Evolutionary conservation across 805 yeast species (phyloP).

Genomic region (Metschnikowia shivogae): DNA sequence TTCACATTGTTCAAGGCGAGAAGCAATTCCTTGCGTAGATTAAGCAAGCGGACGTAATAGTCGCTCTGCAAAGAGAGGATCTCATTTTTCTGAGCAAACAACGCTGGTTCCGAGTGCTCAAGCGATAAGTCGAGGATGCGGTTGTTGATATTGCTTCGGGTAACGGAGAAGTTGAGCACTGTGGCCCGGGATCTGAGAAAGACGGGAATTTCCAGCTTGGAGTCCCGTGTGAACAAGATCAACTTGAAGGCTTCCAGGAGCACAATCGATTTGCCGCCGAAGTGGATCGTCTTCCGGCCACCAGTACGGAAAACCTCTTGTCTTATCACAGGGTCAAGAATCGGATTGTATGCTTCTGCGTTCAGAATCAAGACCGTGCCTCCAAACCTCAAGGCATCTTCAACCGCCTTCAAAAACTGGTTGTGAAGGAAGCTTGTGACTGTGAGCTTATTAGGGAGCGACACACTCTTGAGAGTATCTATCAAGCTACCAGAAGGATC

Average conservation of each 20-base stretch:
- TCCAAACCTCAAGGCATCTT: conserved; percentile 82
- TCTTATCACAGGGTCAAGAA: conserved; percentile 58
- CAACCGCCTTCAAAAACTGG: conserved; percentile 62
- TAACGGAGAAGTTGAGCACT: conserved; percentile 67
- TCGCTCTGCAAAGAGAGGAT: conserved; percentile 55
- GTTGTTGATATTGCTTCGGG: conserved; percentile 59
- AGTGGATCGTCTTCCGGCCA: conserved; percentile 56
- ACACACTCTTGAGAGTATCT: conserved; percentile 33
- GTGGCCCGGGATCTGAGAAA: conserved; percentile 61
- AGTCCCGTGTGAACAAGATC: conserved; percentile 58
- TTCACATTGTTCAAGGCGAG: conserved; percentile 51
- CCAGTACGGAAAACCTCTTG: conserved; percentile 62
- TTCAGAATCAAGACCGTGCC: conserved; percentile 68
- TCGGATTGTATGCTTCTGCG: conserved; percentile 78
- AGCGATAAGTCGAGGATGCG: conserved; percentile 59
- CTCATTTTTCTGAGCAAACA: conserved; percentile 54
- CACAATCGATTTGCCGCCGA: conserved; percentile 66
- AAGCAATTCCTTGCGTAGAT: conserved; percentile 58
- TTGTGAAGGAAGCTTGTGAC: conserved; percentile 70
- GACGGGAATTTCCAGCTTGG: conserved; percentile 42
- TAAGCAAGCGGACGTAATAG: conserved; percentile 49
- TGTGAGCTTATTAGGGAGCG: conserved; percentile 36
- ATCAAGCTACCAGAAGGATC: conserved; percentile 55
- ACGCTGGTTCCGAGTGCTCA: conserved; percentile 56
- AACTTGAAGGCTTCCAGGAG: conserved; percentile 60